phyloP scores from a whole-genome alignment of 768 basidiomycete species.

The Royoungia palumana region DNA sequence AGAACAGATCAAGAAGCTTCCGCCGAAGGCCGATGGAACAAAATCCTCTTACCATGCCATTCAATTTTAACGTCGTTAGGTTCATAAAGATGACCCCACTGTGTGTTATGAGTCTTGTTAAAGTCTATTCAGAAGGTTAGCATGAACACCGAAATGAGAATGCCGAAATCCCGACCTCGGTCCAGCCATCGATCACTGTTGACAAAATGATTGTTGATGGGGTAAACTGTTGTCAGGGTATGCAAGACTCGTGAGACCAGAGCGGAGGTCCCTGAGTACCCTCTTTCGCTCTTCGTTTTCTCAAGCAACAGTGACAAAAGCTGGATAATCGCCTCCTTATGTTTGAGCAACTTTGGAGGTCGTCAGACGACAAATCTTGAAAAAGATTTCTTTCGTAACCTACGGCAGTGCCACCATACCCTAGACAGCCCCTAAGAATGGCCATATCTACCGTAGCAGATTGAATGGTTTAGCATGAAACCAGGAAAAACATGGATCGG shows the following conservation, averaged over 20 bases:
- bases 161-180: conserved; percentile 47
- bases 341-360: conserved; percentile 56
- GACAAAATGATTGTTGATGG: conserved; percentile 74
- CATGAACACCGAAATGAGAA: conserved; percentile 4
- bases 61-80: conserved; percentile 76
- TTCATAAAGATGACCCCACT: conserved; percentile 82
- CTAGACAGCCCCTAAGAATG: conserved; percentile 79
- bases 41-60: conserved; percentile 68
- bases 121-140: conserved; percentile 44
- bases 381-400: conserved; percentile 20
- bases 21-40: not conserved
- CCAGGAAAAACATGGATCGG: not conserved
- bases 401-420: conserved; percentile 65
- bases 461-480: not conserved
- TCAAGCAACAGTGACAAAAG: conserved; percentile 67
- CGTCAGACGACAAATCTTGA: conserved; percentile 1
- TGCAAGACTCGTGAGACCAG: conserved; percentile 73
- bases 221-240: conserved; percentile 73
- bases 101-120: conserved; percentile 54
- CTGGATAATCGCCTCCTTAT: conserved; percentile 61
- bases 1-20: conserved; percentile 30
- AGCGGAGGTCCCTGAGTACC: conserved; percentile 77
- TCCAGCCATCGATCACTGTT: conserved; percentile 79
- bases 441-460: conserved; percentile 55
- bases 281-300: conserved; percentile 83